These are phyloP conservation scores for Aeschynomene evenia DNA, from an alignment of 306 rosid species.

Conservation along the genomic window DNA sequence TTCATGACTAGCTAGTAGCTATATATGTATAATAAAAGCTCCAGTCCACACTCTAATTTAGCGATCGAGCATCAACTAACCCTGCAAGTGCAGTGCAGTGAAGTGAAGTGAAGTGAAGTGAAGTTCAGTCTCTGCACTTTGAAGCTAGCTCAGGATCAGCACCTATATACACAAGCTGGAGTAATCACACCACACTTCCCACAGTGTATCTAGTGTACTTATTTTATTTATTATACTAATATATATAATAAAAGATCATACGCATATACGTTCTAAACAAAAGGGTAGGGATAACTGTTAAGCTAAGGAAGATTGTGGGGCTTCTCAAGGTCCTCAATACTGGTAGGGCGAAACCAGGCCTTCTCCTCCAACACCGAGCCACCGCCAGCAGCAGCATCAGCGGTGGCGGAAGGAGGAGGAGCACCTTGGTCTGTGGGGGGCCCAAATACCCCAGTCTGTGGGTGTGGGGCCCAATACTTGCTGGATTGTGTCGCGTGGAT, in stretches of 20 bases:
- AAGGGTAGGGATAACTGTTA: not conserved
- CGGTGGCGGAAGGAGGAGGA: not conserved
- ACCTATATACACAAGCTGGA: slow-evolving; percentile 26
- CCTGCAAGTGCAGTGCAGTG: not conserved
- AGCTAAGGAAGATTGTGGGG: slow-evolving; percentile 43
- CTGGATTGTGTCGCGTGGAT: slow-evolving; percentile 49
- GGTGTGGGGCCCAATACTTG: slow-evolving; percentile 91
- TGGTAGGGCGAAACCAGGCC: slow-evolving; percentile 92
- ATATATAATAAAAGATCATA: not conserved
- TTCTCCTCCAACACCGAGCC: slow-evolving; percentile 66
- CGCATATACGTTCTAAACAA: not conserved
- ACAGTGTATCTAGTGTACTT: slow-evolving; percentile 18
- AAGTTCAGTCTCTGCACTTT: not conserved
- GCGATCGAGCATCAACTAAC: slow-evolving; percentile 17
- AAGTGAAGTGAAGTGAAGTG: slow-evolving; percentile 1
- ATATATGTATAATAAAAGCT: slow-evolving; percentile 13
- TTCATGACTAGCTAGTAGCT: slow-evolving; percentile 8
- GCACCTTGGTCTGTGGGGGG: slow-evolving; percentile 40
- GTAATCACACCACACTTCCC: slow-evolving; percentile 19
- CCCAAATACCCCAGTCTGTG: slow-evolving; percentile 90
- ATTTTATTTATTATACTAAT: slow-evolving; percentile 15
- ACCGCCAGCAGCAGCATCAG: slow-evolving; percentile 20
- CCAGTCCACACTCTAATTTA: slow-evolving; percentile 18
- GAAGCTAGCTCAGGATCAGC: slow-evolving; percentile 21
- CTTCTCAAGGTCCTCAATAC: slow-evolving; percentile 94